Base-by-base conservation (phyloP, 495 filamentous ascomycete species). In the Podospora bellae-mahoneyi region DNA sequence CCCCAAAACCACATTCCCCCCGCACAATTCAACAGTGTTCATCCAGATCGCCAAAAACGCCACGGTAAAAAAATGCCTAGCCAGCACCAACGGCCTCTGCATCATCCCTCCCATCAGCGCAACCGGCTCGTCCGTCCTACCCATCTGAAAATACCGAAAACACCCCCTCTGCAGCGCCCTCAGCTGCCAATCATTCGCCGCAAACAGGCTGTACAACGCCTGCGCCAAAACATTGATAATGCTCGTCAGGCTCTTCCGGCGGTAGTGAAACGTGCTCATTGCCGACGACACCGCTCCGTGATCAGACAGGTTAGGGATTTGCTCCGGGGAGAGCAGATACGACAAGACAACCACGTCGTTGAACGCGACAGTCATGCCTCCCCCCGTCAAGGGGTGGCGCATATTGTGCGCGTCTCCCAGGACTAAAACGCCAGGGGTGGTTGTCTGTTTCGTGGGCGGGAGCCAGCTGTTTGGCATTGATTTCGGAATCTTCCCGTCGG, bases 221-320 rank as follows among this genome's bases (percentile, higher is more conserved):
- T 93, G 90, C 0, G 96, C 94, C 1, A 99, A 88, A 67, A 97
- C 96, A 77, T 99, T 99, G 83, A 99, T 94, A 65, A 97, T 92
- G 44, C 87, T 86, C 0, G 92, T 91, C 15, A 92, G 82, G 54
- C 81, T 75, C 81, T 99, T 99, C 64, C 95, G 86, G 68, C 83
- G 78, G 93, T 92, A 97, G 83, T 98, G 92, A 81, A 98, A 96
- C 13, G 77, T 76, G 4, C 78, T 77, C 85, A 99, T 90, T 69
- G 91, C 90, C 60, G 80, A 82, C 10, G 87, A 73, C 1, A 99
- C 88, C 7, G 80, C 77, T 0, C 75, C 71, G 9, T 87, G 87
- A 73, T 97, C 85, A 32, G 82, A 84, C n/a, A 99, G 81, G 69
- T 83, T 79, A 3, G 92, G 91, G 4, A 96, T 83, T 0, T 76